phyloP scores from a whole-genome alignment of 139 green algal genomes.

The Mesotaenium endlicherianum region DNA sequence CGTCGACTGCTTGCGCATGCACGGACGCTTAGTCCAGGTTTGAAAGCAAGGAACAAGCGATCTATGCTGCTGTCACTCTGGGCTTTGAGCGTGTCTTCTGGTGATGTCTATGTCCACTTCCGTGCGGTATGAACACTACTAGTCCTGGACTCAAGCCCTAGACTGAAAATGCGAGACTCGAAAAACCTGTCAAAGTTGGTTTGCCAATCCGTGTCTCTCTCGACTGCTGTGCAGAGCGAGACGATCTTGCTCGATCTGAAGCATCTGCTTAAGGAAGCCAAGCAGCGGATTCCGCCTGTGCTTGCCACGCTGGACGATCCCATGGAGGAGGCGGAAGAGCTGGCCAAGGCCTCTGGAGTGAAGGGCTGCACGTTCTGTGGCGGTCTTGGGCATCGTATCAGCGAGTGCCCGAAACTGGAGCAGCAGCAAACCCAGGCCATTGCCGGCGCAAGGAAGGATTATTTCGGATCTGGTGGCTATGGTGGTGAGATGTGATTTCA shows the following conservation, averaged over 20 bases:
- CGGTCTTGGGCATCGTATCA: slow-evolving; percentile 93
- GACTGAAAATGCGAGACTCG: background rate
- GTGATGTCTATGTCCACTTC: background rate
- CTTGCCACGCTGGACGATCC: slow-evolving; percentile 77
- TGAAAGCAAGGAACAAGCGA: no score
- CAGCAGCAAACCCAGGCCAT: slow-evolving; percentile 50
- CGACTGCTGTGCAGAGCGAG: slow-evolving; percentile 62
- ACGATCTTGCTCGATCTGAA: slow-evolving; percentile 96
- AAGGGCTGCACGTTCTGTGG: slow-evolving; percentile 95
- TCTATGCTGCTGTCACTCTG: no score
- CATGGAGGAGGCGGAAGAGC: slow-evolving; percentile 48
- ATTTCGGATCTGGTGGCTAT: slow-evolving; percentile 53
- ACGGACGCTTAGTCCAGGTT: no score
- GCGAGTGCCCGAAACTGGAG: slow-evolving; percentile 90
- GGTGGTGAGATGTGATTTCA: slow-evolving; percentile 57
- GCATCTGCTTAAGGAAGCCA: slow-evolving; percentile 91
- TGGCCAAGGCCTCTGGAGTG: slow-evolving; percentile 48
- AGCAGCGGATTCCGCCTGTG: slow-evolving; percentile 74
- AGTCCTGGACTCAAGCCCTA: background rate
- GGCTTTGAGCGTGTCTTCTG: background rate
- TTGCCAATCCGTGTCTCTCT: background rate
- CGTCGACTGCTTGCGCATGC: no score
- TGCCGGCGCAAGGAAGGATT: slow-evolving; percentile 40
- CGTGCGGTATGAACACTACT: background rate
- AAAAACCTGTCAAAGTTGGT: background rate